phyloP scores from a whole-genome alignment of 768 basidiomycete species.

The Albatrellus ellisii region DNA sequence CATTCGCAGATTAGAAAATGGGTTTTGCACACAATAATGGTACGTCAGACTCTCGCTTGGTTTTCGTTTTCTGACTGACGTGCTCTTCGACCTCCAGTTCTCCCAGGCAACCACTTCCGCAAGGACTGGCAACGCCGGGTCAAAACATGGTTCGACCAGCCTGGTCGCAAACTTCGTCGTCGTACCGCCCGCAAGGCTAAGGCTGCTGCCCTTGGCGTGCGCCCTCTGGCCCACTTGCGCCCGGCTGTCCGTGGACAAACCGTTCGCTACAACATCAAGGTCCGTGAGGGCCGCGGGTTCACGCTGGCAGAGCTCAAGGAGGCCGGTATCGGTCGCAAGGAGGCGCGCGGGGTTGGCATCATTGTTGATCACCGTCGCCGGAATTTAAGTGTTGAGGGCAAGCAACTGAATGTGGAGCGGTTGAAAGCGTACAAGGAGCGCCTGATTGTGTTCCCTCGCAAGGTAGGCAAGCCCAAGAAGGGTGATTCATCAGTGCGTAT shows the following conservation, averaged over 20 bases:
- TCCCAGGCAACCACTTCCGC: conserved; percentile 90
- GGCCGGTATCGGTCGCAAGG: conserved; percentile 88
- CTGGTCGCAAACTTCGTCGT: conserved; percentile 92
- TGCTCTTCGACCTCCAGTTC: conserved; percentile 34
- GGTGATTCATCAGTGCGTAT: conserved; percentile 77
- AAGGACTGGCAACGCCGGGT: conserved; percentile 99
- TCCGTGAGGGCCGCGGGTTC: conserved; percentile 96
- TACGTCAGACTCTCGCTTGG: conserved; percentile 21
- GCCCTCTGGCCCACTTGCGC: conserved; percentile 83
- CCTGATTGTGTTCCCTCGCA: conserved; percentile 94
- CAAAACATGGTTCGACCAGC: conserved; percentile 98
- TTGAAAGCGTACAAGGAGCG: conserved; percentile 87
- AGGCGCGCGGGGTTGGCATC: conserved; percentile 86
- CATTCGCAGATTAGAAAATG: conserved; percentile 40
- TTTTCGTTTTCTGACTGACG: conserved; percentile 1
- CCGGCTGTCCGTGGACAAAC: conserved; percentile 96
- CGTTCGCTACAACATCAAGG: conserved; percentile 94
- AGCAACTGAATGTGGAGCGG: conserved; percentile 88
- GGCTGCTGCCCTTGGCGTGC: conserved; percentile 82
- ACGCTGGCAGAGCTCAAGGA: conserved; percentile 90
- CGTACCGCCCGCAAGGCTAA: conserved; percentile 87
- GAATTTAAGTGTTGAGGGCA: conserved; percentile 94
- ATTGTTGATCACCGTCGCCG: conserved; percentile 95
- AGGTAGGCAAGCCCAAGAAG: conserved; percentile 90
- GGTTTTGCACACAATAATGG: conserved; percentile 77